Percentiles rank a stretch among this genome's conserved stretches.
These are phyloP conservation scores for Austropuccinia psidii DNA, from an alignment of 1,284 basidiomycete species.

Conservation along the genomic window DNA sequence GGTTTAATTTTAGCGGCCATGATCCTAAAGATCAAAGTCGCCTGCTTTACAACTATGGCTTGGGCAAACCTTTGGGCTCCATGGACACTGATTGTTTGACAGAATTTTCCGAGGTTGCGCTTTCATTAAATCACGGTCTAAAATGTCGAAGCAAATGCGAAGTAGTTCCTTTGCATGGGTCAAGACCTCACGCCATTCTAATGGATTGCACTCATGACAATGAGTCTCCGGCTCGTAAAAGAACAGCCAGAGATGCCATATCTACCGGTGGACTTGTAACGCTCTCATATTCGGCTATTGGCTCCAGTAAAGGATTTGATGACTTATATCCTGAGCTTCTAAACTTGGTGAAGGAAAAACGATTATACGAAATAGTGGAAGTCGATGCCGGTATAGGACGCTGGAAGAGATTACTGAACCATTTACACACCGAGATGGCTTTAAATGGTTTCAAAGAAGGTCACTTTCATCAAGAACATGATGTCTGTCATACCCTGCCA, in stretches of 20 bases:
- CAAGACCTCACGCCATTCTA: conserved; percentile 76
- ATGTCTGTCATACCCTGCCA: conserved; percentile 55
- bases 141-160: conserved; percentile 50
- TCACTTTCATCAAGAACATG: conserved; percentile 88
- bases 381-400: conserved; percentile 57
- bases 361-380: conserved; percentile 60
- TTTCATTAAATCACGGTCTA: conserved; percentile 47
- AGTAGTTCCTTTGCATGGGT: conserved; percentile 72
- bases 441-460: conserved; percentile 73
- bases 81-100: conserved; percentile 82
- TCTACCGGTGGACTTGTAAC: conserved; percentile 79
- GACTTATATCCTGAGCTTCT: conserved; percentile 88
- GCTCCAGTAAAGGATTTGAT: conserved; percentile 90
- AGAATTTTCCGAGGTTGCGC: conserved; percentile 55
- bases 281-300: conserved; percentile 75
- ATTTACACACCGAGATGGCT: conserved; percentile 81
- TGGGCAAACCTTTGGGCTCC: conserved; percentile 85
- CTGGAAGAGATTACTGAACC: conserved; percentile 75
- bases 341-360: conserved; percentile 72
- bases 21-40: conserved; percentile 15
- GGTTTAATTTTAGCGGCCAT: neutral
- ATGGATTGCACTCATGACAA: conserved; percentile 96
- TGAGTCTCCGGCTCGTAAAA: conserved; percentile 76
- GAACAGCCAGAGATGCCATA: conserved; percentile 84
- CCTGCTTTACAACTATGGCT: conserved; percentile 67